These are phyloP conservation scores for Auricularia auricula-judae DNA, from an alignment of 768 basidiomycete genomes.

Conservation along the genomic window DNA sequence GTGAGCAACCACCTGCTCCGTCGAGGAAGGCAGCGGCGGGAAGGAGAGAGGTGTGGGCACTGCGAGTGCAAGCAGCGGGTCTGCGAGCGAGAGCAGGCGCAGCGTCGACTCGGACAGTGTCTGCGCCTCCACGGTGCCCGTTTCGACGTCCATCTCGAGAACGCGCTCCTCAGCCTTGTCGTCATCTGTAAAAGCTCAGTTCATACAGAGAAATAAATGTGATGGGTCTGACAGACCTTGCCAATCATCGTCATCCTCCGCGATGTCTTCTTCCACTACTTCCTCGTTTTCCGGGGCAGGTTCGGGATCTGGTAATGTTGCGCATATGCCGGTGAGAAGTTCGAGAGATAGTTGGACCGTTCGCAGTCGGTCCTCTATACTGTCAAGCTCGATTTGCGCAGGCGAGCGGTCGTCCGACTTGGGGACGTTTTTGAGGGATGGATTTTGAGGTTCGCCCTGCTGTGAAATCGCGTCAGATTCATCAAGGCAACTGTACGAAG, in stretches of 20 bases:
- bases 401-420: slow-evolving; percentile 67
- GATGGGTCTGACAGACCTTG: slow-evolving; percentile 1
- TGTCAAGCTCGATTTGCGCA: slow-evolving; percentile 60
- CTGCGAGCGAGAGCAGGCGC: slow-evolving; percentile 40
- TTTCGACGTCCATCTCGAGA: slow-evolving; percentile 31
- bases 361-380: slow-evolving; percentile 57
- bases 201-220: slow-evolving; percentile 6
- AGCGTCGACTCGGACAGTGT: slow-evolving; percentile 15
- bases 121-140: slow-evolving; percentile 20
- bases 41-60: slow-evolving; percentile 76
- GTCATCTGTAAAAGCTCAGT: slow-evolving; percentile 11
- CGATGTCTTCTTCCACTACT: slow-evolving; percentile 16
- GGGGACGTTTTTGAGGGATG: slow-evolving; percentile 53
- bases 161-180: slow-evolving; percentile 22
- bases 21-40: slow-evolving; percentile 55
- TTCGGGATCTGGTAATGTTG: slow-evolving; percentile 72
- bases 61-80: slow-evolving; percentile 56
- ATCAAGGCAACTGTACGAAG: too few species aligned
- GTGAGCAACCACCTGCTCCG: slow-evolving; percentile 24
- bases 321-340: slow-evolving; percentile 79
- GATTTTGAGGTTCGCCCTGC: slow-evolving; percentile 40
- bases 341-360: slow-evolving; percentile 79
- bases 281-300: slow-evolving; percentile 11
- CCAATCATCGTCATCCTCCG: slow-evolving; percentile 15
- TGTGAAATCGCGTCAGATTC: slow-evolving; percentile 12